Evolutionary conservation across 345 rosid species (phyloP).

Genomic region (Gynandropsis gynandra): DNA sequence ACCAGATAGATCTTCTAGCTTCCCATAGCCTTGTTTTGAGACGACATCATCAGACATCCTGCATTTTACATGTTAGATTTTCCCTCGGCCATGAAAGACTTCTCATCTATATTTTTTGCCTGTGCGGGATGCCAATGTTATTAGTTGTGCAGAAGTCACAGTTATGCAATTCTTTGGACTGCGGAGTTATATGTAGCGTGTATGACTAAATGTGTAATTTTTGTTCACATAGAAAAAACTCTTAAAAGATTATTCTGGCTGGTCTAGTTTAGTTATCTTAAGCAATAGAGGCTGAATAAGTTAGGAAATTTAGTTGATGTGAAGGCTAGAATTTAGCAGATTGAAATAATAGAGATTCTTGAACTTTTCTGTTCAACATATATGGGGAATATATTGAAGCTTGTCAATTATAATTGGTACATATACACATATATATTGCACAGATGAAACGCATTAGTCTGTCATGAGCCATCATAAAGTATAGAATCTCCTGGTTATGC

Average conservation of each 20-base stretch:
- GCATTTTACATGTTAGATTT: constrained; percentile 6
- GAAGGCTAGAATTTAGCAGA: no score
- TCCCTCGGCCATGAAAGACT: not conserved
- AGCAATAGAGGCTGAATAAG: no score
- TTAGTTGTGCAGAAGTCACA: not conserved
- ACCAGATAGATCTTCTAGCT: constrained; percentile 4
- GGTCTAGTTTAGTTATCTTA: no score
- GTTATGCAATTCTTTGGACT: not conserved
- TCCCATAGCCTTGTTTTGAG: constrained; percentile 8
- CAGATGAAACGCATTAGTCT: no score
- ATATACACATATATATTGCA: no score
- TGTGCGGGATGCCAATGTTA: constrained; percentile 1
- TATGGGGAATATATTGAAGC: no score
- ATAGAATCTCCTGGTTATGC: no score
- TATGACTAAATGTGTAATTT: constrained; percentile 12
- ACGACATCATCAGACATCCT: constrained; percentile 1
- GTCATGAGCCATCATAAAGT: no score
- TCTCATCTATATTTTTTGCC: constrained; percentile 7
- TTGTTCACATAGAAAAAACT: constrained; percentile 7
- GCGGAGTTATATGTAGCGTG: not conserved
- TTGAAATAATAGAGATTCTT: no score
- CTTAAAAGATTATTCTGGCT: not conserved
- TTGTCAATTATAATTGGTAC: no score
- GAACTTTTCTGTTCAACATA: no score
- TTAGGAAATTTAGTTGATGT: no score